phyloP scores from a whole-genome alignment of 2,329 filamentous ascomycete genomes.

The Fusarium sambucinum region DNA sequence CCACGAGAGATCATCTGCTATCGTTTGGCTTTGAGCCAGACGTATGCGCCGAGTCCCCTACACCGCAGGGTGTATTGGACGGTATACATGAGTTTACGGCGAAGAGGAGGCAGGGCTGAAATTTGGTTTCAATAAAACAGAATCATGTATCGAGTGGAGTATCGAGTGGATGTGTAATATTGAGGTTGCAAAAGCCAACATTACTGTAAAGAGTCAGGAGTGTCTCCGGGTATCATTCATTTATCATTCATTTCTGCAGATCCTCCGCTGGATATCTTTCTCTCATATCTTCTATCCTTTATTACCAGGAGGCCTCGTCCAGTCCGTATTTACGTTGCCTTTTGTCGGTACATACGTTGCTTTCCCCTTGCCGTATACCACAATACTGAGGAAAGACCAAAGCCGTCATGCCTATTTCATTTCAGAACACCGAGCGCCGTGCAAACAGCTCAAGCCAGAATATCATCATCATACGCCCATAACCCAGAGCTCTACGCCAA shows the following conservation, averaged over 20 bases:
- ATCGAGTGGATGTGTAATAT: not conserved
- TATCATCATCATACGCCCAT: conserved; percentile 67
- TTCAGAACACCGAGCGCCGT: conserved; percentile 37
- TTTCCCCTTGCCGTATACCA: conserved; percentile 5
- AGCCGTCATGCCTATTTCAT: conserved; percentile 11
- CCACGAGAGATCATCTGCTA: conserved; percentile 81
- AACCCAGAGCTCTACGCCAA: conserved; percentile 95
- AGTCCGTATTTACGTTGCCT: conserved; percentile 6
- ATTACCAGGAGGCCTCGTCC: conserved; percentile 18
- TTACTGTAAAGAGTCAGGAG: conserved; percentile 40
- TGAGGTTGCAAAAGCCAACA: not conserved
- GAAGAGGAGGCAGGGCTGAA: conserved; percentile 29
- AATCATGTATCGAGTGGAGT: not conserved
- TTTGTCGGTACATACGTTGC: conserved; percentile 2
- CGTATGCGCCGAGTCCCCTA: conserved; percentile 85
- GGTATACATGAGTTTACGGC: conserved; percentile 67
- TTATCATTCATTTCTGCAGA: conserved; percentile 46
- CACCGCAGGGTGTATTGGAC: conserved; percentile 79
- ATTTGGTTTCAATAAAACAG: conserved; percentile 4
- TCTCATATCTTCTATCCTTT: conserved; percentile 12
- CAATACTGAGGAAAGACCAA: conserved; percentile 19
- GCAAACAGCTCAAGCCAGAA: conserved; percentile 19
- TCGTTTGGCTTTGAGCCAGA: conserved; percentile 77
- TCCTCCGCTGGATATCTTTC: conserved; percentile 21
- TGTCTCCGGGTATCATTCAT: conserved; percentile 49